phyloP scores from a whole-genome alignment of 2,329 filamentous ascomycete species.

The Colletotrichum theobromicola region DNA sequence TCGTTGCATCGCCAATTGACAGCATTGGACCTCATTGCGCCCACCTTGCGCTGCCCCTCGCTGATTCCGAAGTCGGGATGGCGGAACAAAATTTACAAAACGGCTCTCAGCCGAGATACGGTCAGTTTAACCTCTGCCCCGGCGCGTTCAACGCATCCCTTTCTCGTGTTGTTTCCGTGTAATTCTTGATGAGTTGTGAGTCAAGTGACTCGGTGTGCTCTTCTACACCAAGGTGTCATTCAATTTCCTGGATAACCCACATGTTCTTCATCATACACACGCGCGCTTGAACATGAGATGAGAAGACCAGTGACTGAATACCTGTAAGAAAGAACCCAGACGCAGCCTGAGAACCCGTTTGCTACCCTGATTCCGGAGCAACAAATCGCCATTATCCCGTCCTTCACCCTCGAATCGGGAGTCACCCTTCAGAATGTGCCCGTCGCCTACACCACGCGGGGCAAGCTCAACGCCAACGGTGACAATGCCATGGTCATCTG shows the following conservation, averaged over 20 bases:
- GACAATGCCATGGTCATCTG: conserved; percentile 80
- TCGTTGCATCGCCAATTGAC: background rate
- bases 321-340: conserved; percentile 66
- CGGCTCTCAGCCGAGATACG: conserved; percentile 31
- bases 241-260: background rate
- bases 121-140: conserved; percentile 30
- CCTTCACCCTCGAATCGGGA: conserved; percentile 92
- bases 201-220: background rate
- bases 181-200: background rate
- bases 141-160: background rate
- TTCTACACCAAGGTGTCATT: background rate
- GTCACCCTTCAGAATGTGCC: conserved; percentile 79
- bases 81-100: conserved; percentile 22
- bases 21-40: background rate
- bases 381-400: conserved; percentile 82
- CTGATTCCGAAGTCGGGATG: conserved; percentile 28
- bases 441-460: conserved; percentile 70
- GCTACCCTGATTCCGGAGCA: conserved; percentile 86
- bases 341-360: conserved; percentile 92
- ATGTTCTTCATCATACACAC: background rate
- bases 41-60: background rate
- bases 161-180: background rate
- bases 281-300: background rate
- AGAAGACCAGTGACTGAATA: conserved; percentile 64
- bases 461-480: conserved; percentile 60